Conservation (phyloP, 2,329 filamentous ascomycete genomes). For the Cercospora sesami region DNA sequence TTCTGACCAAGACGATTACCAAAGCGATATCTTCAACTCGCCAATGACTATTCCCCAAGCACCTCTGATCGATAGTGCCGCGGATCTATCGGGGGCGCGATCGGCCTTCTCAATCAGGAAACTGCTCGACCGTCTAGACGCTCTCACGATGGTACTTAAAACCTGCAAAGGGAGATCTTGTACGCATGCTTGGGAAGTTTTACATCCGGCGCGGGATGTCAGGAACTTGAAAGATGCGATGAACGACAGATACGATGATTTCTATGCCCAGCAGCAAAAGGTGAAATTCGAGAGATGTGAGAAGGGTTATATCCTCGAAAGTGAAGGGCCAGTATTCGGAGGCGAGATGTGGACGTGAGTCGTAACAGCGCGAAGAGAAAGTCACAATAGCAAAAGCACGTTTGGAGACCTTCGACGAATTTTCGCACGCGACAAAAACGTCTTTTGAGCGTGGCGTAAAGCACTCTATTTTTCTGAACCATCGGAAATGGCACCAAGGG, state of each 20-base stretch:
- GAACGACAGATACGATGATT: constrained; percentile 15
- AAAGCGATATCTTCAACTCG: neutral
- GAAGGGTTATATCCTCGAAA: constrained; percentile 28
- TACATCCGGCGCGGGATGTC: constrained; percentile 21
- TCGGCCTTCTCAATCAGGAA: neutral
- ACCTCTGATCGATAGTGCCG: neutral
- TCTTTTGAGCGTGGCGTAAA: neutral
- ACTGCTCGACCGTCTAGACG: constrained; percentile 22
- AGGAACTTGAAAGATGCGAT: constrained; percentile 18
- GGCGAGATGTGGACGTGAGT: neutral
- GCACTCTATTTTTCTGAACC: neutral
- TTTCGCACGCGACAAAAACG: too few relatives aligned
- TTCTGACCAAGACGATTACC: neutral
- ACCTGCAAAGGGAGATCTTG: constrained; percentile 22
- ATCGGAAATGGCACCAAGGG: neutral
- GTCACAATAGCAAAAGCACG: neutral
- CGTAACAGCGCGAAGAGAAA: too few relatives aligned
- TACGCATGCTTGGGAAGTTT: constrained; percentile 24
- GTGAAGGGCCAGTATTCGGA: constrained; percentile 23
- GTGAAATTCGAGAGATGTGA: constrained; percentile 28
- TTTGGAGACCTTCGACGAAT: neutral
- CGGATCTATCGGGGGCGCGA: neutral
- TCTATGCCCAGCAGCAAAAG: constrained; percentile 22
- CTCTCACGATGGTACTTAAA: constrained; percentile 27
- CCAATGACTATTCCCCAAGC: neutral